Conservation (phyloP, 2,329 filamentous ascomycete genomes). For the Aspergillus thermomutatus region DNA sequence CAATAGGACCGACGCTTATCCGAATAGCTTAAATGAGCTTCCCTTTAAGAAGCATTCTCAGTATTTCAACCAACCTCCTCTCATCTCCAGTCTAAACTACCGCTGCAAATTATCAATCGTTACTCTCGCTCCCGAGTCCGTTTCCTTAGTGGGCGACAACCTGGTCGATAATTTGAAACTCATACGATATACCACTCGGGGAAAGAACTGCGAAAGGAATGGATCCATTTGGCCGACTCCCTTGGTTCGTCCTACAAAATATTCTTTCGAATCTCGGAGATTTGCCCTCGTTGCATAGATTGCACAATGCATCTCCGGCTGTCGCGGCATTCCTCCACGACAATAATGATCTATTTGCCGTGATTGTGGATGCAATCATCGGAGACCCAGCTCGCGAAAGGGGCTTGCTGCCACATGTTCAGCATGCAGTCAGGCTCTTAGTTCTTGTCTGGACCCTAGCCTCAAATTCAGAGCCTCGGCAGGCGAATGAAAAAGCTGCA, state of each 20-base stretch:
- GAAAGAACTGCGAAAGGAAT: background rate
- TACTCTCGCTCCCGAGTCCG: background rate
- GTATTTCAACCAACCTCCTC: background rate
- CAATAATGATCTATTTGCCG: slow-evolving; percentile 3
- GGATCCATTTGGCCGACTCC: slow-evolving; percentile 7
- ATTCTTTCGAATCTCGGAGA: slow-evolving; percentile 5
- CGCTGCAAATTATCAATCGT: background rate
- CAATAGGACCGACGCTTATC: too few species aligned
- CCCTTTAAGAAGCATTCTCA: background rate
- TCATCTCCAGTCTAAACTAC: background rate
- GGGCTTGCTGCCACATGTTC: slow-evolving; percentile 3
- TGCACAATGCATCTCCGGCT: slow-evolving; percentile 3
- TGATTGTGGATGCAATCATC: slow-evolving; percentile 5
- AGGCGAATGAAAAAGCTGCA: background rate
- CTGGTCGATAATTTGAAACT: background rate
- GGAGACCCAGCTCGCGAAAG: background rate
- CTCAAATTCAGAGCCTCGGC: background rate
- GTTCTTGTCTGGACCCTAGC: slow-evolving; percentile 2
- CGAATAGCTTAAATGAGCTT: background rate
- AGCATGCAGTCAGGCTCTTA: slow-evolving; percentile 1
- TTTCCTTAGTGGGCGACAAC: background rate
- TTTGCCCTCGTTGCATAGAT: slow-evolving; percentile 3
- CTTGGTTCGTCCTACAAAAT: slow-evolving; percentile 6
- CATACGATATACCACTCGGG: background rate
- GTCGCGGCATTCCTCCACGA: slow-evolving; percentile 3